These are phyloP conservation scores for Wallacemonas rigidus DNA, from an alignment of 208 protist genomes.

Conservation along the genomic window DNA sequence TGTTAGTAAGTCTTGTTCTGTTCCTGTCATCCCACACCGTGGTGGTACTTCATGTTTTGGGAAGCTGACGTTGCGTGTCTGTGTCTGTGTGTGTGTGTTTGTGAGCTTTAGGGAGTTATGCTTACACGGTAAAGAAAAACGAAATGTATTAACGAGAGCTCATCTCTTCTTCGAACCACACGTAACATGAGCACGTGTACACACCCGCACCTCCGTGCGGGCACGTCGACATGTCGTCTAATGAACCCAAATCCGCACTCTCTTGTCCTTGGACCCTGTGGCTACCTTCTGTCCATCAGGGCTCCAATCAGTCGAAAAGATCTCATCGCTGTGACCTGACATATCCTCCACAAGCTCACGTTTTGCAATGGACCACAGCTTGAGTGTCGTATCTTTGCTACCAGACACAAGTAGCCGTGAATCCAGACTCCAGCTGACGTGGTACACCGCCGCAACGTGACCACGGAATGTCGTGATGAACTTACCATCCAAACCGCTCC, in stretches of 20 bases:
- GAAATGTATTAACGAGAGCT: neutral
- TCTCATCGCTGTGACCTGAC: conserved; percentile 98
- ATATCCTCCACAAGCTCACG: conserved; percentile 95
- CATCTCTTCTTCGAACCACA: neutral
- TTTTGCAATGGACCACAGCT: conserved; percentile 94
- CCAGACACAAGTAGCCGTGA: conserved; percentile 94
- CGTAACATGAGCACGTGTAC: too few species aligned
- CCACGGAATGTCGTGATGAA: conserved; percentile 95
- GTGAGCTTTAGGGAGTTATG: neutral
- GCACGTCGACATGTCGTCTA: conserved; percentile 19
- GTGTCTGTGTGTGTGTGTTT: neutral
- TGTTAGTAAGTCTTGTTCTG: neutral
- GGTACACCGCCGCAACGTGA: conserved; percentile 97
- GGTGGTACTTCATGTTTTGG: too few species aligned
- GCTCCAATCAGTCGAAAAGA: conserved; percentile 97
- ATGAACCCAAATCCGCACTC: conserved; percentile 89
- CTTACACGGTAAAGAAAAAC: conserved; percentile 7
- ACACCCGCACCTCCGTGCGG: neutral
- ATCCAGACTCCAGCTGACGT: conserved; percentile 96
- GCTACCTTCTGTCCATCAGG: conserved; percentile 96
- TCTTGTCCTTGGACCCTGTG: conserved; percentile 97
- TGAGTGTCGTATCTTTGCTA: conserved; percentile 97
- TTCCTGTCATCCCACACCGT: too few species aligned
- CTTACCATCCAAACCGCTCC: conserved; percentile 91
- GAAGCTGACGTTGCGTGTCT: too few species aligned